A percentile compares a stretch with the other conserved stretches of the same genome.
Conservation (phyloP, 768 basidiomycete species). For the Wakefieldia striispora region DNA sequence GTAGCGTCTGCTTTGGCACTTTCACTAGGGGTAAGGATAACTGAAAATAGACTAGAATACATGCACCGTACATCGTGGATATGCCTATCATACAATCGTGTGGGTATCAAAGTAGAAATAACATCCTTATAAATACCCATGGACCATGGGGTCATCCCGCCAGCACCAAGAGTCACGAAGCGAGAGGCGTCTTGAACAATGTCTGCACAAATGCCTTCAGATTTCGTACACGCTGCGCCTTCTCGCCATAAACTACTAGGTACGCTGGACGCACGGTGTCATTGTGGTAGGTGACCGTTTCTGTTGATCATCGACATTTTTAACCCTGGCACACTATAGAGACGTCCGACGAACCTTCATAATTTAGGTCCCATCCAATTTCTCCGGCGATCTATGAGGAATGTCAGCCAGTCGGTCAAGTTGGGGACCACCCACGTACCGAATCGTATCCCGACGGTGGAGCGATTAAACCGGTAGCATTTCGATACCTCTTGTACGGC, state of each 20-base stretch:
- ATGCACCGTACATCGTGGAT: slow-evolving; percentile 5
- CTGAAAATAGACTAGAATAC: slow-evolving; percentile 12
- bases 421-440: slow-evolving; percentile 32
- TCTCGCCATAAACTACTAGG: slow-evolving; percentile 56
- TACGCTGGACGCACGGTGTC: slow-evolving; percentile 68
- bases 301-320: slow-evolving; percentile 22
- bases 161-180: slow-evolving; percentile 15
- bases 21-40: no score
- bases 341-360: slow-evolving; percentile 37
- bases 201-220: slow-evolving; percentile 28
- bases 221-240: slow-evolving; percentile 15
- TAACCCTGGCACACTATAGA: no score
- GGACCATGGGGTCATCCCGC: background rate
- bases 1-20: no score
- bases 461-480: slow-evolving; percentile 44
- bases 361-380: slow-evolving; percentile 65
- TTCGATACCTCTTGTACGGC: slow-evolving; percentile 47
- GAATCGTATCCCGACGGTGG: slow-evolving; percentile 63
- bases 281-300: slow-evolving; percentile 65
- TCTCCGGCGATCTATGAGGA: slow-evolving; percentile 51
- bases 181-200: slow-evolving; percentile 33
- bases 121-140: slow-evolving; percentile 9
- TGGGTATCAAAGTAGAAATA: slow-evolving; percentile 13
- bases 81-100: slow-evolving; percentile 17
- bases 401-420: background rate